A percentile compares a stretch with the other conserved stretches of the same genome.
Conservation (phyloP, 345 rosid genomes). For the Eucalyptus melliodora region DNA sequence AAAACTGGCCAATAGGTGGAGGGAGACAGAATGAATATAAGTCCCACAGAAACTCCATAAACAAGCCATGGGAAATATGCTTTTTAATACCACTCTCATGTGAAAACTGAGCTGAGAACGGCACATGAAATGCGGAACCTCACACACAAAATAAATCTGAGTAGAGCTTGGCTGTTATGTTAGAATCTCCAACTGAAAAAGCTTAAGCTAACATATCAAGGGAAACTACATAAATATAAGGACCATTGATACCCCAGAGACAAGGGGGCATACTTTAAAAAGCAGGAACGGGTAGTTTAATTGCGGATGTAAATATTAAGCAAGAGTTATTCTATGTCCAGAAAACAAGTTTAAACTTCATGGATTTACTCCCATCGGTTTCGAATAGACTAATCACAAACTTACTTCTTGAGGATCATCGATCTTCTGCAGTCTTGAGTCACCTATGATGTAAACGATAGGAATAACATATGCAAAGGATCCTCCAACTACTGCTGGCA, state of each 20-base stretch:
- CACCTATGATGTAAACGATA: constrained; percentile 65
- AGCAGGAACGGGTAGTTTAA: background rate
- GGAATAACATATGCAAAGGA: constrained; percentile 70
- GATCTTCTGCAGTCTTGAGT: constrained; percentile 52
- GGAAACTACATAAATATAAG: background rate
- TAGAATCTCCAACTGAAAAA: background rate
- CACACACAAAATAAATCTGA: background rate
- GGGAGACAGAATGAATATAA: background rate
- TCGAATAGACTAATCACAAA: background rate
- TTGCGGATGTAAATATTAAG: background rate
- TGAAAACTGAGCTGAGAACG: background rate
- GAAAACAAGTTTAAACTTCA: background rate
- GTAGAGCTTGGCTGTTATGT: background rate
- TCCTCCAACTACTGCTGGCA: constrained; percentile 87
- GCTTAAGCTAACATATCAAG: background rate
- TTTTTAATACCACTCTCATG: background rate
- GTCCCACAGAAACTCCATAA: background rate
- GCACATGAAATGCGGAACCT: background rate
- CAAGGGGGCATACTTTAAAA: background rate
- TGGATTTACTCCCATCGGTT: background rate
- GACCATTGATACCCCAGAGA: background rate
- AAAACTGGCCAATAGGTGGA: background rate
- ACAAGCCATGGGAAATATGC: background rate
- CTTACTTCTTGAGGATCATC: constrained; percentile 59
- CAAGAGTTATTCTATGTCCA: background rate